These are phyloP conservation scores for Linum trigynum DNA, from an alignment of 345 rosid genomes.

Conservation along the genomic window DNA sequence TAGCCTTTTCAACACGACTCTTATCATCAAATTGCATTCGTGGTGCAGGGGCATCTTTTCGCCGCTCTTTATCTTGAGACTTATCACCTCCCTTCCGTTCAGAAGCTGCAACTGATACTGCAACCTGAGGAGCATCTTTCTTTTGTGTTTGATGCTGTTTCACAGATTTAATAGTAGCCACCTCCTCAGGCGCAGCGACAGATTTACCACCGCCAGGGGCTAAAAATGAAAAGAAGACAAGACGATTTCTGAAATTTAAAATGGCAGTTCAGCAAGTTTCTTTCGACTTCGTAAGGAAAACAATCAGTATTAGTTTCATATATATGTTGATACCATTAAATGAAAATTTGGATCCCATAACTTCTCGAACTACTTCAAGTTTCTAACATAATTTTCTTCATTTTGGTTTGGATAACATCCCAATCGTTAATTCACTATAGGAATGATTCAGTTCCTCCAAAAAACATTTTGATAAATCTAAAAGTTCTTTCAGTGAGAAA, in stretches of 20 bases:
- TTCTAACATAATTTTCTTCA: no score
- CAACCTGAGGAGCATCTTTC: constrained; percentile 18
- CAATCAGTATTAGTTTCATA: no score
- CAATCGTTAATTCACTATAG: no score
- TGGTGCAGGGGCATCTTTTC: constrained; percentile 57
- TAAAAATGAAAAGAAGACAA: constrained; percentile 12
- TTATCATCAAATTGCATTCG: constrained; percentile 75
- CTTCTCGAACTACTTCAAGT: no score
- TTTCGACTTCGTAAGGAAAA: no score
- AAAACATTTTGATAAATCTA: no score
- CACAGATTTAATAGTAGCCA: constrained; percentile 11
- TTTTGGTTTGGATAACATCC: no score
- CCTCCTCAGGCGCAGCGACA: constrained; percentile 7
- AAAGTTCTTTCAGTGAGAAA: no score
- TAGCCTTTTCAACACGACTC: constrained; percentile 55
- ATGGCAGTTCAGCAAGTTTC: not conserved
- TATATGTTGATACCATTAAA: no score
- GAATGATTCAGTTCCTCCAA: no score
- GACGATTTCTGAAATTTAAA: not conserved
- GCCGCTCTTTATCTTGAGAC: constrained; percentile 68
- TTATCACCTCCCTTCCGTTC: constrained; percentile 77
- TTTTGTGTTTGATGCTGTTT: constrained; percentile 14
- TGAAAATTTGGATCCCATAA: no score
- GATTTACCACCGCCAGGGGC: constrained; percentile 32
- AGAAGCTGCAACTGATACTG: constrained; percentile 24